Conservation (phyloP, 2,329 filamentous ascomycete genomes). For the Aureobasidium subglaciale region DNA sequence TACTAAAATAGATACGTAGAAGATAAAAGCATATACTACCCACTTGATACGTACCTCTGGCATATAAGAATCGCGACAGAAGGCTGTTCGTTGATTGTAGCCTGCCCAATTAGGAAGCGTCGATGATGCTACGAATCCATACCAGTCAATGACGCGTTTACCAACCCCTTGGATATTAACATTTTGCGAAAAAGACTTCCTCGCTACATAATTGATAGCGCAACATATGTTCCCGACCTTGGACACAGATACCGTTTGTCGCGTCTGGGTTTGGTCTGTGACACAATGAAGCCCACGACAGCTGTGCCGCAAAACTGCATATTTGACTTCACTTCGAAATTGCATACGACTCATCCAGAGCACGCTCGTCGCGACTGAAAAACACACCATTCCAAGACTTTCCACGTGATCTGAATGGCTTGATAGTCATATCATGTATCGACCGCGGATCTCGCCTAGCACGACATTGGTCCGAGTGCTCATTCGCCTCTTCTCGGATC, state of each 20-base stretch:
- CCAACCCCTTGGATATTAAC: background rate
- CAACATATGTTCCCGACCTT: background rate
- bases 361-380: background rate
- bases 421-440: background rate
- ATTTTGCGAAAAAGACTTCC: too few species aligned
- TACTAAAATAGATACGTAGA: too few species aligned
- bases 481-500: background rate
- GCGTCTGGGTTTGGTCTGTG: too few species aligned
- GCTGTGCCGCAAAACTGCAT: constrained; percentile 2
- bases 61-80: background rate
- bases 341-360: too few species aligned
- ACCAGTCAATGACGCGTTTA: background rate
- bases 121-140: background rate
- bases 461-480: background rate
- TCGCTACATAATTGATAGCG: too few species aligned
- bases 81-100: background rate
- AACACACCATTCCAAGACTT: too few species aligned
- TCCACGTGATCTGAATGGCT: background rate
- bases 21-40: too few species aligned
- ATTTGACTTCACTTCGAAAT: background rate
- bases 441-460: background rate
- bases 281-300: background rate
- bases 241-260: too few species aligned
- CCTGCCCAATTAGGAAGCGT: background rate
- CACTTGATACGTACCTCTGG: too few species aligned